Conservation (phyloP, 495 filamentous ascomycete species). For the Lophiotrema nucula region DNA sequence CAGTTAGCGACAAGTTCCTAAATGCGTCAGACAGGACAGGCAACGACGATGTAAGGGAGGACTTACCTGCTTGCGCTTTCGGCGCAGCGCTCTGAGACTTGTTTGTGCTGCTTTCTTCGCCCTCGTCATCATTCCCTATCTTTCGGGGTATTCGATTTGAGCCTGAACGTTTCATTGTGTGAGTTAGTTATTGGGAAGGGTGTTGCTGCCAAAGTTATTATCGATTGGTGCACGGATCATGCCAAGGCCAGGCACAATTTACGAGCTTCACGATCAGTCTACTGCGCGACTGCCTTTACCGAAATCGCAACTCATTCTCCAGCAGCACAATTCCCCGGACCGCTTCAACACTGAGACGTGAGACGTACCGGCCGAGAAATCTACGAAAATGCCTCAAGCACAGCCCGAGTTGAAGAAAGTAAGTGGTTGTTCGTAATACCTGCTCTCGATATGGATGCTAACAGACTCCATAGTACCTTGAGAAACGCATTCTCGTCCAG, state of each 20-base stretch:
- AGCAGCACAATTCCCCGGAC: too few species aligned
- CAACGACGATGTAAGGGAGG: background rate
- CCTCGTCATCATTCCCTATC: conserved; percentile 68
- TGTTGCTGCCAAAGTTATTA: background rate
- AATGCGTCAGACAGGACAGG: conserved; percentile 25
- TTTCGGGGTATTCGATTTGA: conserved; percentile 69
- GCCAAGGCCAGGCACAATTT: background rate
- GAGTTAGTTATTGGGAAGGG: too few species aligned
- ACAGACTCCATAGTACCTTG: conserved; percentile 67
- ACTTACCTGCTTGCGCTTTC: conserved; percentile 22
- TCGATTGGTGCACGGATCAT: background rate
- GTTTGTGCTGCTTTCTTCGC: conserved; percentile 41
- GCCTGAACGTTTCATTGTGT: conserved; percentile 63
- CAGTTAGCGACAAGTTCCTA: conserved; percentile 30
- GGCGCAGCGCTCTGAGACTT: conserved; percentile 4
- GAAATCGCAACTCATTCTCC: too few species aligned
- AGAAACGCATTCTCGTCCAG: conserved; percentile 97
- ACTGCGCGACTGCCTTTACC: background rate
- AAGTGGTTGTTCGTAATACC: conserved; percentile 22
- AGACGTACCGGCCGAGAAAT: too few species aligned
- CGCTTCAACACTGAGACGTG: too few species aligned
- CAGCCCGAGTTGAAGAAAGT: conserved; percentile 99
- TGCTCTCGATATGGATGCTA: background rate
- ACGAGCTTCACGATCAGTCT: background rate
- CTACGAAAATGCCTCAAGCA: conserved; percentile 85